A percentile compares a stretch with the other conserved stretches of the same genome.
phyloP scores from a whole-genome alignment of 305 asterid genomes.

The Stenogyne calaminthoides region DNA sequence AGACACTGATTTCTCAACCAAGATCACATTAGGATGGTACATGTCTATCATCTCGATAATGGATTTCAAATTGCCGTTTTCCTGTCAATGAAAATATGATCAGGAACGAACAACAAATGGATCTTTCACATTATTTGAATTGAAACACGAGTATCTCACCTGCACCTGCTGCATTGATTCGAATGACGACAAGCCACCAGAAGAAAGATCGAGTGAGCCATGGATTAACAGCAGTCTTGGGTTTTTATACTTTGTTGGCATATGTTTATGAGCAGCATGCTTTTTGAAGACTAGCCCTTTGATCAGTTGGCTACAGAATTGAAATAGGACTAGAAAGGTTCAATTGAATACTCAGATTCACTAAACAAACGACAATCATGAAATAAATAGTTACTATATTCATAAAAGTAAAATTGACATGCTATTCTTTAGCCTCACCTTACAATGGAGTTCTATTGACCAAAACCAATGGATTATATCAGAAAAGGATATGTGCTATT shows the following conservation, averaged over 20 bases:
- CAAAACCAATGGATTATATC: not conserved
- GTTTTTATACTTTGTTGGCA: conserved; percentile 80
- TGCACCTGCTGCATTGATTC: conserved; percentile 88
- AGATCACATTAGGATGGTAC: conserved; percentile 81
- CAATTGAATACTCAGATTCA: conserved; percentile 11
- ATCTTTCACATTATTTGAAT: not conserved
- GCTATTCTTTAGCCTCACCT: not conserved
- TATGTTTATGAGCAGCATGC: conserved; percentile 96
- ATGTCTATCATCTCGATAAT: conserved; percentile 70
- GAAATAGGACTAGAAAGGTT: conserved; percentile 5
- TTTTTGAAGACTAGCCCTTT: conserved; percentile 94
- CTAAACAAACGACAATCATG: conserved; percentile 15
- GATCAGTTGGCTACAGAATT: conserved; percentile 63
- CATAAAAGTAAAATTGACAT: not conserved
- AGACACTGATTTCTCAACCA: conserved; percentile 94
- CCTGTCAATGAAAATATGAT: conserved; percentile 49
- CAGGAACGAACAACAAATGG: conserved; percentile 29
- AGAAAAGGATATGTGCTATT: not conserved
- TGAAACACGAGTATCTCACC: conserved; percentile 46
- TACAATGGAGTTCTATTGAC: not conserved
- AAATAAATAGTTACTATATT: conserved; percentile 1
- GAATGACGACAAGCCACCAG: conserved; percentile 80
- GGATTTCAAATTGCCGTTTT: conserved; percentile 60
- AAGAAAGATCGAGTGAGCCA: conserved; percentile 84
- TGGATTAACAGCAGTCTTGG: conserved; percentile 80